These are phyloP conservation scores for Durio zibethinus DNA, from an alignment of 345 rosid genomes.

Conservation along the genomic window DNA sequence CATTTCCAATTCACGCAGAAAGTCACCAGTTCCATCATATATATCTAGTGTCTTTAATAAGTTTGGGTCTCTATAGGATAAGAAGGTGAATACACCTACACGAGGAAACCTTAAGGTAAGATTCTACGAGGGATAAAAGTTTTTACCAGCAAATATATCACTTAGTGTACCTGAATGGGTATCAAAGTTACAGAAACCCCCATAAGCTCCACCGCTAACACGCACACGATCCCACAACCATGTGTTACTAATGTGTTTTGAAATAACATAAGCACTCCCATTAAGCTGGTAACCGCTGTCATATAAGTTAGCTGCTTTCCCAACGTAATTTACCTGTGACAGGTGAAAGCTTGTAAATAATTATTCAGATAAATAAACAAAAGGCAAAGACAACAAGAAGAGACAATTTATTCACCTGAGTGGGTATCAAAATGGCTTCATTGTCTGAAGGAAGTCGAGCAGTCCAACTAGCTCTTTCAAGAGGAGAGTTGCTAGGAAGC, in stretches of 20 bases:
- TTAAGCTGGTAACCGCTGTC: conserved; percentile 69
- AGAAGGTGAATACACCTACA: conserved; percentile 74
- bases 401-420: conserved; percentile 53
- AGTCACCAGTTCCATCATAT: conserved; percentile 82
- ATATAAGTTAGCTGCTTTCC: conserved; percentile 84
- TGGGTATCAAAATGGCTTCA: conserved; percentile 93
- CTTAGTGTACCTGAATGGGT: conserved; percentile 70
- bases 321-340: conserved; percentile 90
- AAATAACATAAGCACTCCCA: conserved; percentile 93
- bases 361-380: neutral
- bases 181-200: conserved; percentile 94
- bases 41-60: conserved; percentile 83
- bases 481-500: conserved; percentile 65
- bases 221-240: conserved; percentile 99
- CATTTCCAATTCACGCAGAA: conserved; percentile 71
- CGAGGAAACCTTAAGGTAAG: conserved; percentile 18
- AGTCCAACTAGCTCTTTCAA: conserved; percentile 50
- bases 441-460: conserved; percentile 55
- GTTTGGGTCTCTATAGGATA: conserved; percentile 94
- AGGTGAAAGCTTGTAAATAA: neutral
- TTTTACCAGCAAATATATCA: neutral
- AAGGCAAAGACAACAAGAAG: neutral
- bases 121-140: neutral
- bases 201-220: conserved; percentile 98
- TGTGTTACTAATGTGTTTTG: conserved; percentile 77